Base-by-base conservation (phyloP, 768 basidiomycete genomes). In the Botryobasidium botryosum region DNA sequence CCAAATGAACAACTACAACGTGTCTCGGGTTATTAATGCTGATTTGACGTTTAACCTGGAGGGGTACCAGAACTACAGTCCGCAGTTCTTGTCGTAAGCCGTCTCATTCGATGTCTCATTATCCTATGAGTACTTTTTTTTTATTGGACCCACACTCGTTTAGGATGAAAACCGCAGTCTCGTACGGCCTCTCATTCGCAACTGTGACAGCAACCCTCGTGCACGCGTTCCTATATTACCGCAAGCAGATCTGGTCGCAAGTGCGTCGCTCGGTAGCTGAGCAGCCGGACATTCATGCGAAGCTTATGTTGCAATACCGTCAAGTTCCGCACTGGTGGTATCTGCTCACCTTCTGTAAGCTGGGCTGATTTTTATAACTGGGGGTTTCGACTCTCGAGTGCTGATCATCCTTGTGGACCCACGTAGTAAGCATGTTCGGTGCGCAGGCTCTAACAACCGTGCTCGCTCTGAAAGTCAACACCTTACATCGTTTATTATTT, bases 321-420 rank as follows among this genome's bases (percentile, higher is more conserved):
- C 79, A 79, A 59, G 77, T 87, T 13, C 85, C 84, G 1, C 71
- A 85, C 48, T 86, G 80, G 83, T 88, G 85, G 85, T 88, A 86
- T 57, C 57, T 64, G 6, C 54, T 67, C 35, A 67, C 87, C 42
- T 82, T 85, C 60, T 24, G 56, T 57, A 40, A 18, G 32, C 17
- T 8, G 10, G 31, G 10, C 20, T 39, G n/a, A 17, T 50, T 50
- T 5, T 10, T 7, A 17, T 5, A 20, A 25, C 15, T 5, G 15
- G 29, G 29, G 26, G 20, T 35, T 18, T 1, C 33, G 20, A 27
- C 17, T 35, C 29, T 29, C 29, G 38, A 17, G 24, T 31, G 70
- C 68, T 75, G 48, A 41, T 60, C 48, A 79, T 79, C 72, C 82
- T 82, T 53, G 37, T 17, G 10, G 10, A 33, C 32, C 32, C 10